Conservation (phyloP, 2,329 filamentous ascomycete genomes). For the Arthrobotrys conoides region DNA sequence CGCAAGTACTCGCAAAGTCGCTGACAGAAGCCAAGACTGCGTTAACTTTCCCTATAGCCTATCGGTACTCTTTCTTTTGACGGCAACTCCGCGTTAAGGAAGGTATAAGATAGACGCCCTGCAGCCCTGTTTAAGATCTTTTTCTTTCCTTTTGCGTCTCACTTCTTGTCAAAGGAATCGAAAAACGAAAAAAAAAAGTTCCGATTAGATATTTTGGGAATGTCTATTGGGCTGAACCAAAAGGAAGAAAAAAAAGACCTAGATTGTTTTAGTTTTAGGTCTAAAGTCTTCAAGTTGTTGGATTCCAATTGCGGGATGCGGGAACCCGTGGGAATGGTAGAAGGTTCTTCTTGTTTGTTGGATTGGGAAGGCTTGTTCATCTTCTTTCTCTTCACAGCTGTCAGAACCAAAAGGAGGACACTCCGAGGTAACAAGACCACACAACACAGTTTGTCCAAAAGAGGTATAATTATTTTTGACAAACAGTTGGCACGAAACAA, state of each 20-base stretch:
- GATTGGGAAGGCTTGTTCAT: slow-evolving; percentile 15
- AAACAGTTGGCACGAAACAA: neutral
- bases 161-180: neutral
- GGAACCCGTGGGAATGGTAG: neutral
- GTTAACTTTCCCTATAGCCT: neutral
- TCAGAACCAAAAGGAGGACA: no score
- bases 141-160: no score
- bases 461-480: neutral
- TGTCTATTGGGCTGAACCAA: neutral
- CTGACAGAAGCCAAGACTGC: neutral
- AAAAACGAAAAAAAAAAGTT: neutral
- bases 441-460: neutral
- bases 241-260: neutral
- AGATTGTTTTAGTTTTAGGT: neutral
- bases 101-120: slow-evolving; percentile 25
- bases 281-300: neutral
- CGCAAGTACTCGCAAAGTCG: slow-evolving; percentile 14
- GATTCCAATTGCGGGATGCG: slow-evolving; percentile 18
- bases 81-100: slow-evolving; percentile 17
- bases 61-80: neutral
- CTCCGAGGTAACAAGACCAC: neutral
- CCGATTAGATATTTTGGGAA: slow-evolving; percentile 1
- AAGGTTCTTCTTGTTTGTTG: neutral
- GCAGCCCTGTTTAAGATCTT: neutral
- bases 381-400: no score